Conservation (phyloP, 192 early-diverging fungal species). For the Backusella parvicylindrica region DNA sequence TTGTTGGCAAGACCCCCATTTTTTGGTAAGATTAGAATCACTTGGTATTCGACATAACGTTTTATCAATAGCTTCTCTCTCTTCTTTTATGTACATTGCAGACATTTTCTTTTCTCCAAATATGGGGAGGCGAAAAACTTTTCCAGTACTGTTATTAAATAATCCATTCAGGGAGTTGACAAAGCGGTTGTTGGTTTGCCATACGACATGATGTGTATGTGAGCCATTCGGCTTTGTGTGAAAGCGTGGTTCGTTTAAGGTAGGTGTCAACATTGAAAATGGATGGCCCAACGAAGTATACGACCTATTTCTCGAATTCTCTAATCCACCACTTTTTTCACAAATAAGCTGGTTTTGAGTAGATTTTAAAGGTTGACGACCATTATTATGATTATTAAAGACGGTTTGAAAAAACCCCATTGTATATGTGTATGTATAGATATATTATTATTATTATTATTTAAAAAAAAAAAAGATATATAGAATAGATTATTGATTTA, state of each 20-base stretch:
- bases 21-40: constrained; percentile 27
- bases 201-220: constrained; percentile 17
- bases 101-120: constrained; percentile 25
- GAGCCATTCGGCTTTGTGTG: constrained; percentile 8
- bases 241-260: constrained; percentile 15
- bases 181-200: background rate
- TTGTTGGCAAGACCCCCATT: constrained; percentile 43
- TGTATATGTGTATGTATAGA: background rate
- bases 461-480: background rate
- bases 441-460: background rate
- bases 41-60: constrained; percentile 13
- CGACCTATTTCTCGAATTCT: background rate
- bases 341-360: background rate
- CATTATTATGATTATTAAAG: background rate
- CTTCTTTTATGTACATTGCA: background rate
- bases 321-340: background rate
- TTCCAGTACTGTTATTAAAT: background rate
- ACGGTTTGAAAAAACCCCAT: constrained; percentile 13
- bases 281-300: background rate
- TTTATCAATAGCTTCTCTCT: constrained; percentile 15
- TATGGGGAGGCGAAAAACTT: constrained; percentile 18
- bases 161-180: constrained; percentile 18
- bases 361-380: background rate
- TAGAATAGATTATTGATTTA: background rate
- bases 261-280: background rate